Percentiles rank a stretch among this genome's conserved stretches.
phyloP scores from a whole-genome alignment of 2,329 filamentous ascomycete species.

The Fusarium torulosum region DNA sequence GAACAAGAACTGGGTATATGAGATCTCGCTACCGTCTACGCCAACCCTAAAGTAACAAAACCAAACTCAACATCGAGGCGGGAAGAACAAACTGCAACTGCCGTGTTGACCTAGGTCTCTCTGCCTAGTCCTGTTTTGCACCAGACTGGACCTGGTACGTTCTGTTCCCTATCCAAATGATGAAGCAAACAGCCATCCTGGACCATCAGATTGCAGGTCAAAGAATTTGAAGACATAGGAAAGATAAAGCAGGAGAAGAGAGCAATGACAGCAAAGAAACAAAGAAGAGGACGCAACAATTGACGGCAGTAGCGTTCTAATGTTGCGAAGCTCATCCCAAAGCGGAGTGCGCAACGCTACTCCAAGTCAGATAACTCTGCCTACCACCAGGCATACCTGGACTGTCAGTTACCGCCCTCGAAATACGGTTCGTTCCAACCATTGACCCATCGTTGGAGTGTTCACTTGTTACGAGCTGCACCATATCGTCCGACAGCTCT shows the following conservation, averaged over 20 bases:
- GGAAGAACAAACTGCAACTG: neutral
- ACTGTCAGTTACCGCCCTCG: constrained; percentile 49
- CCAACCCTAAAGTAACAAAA: constrained; percentile 12
- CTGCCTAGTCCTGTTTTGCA: constrained; percentile 38
- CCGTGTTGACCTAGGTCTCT: constrained; percentile 24
- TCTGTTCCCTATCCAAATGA: neutral
- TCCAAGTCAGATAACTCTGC: constrained; percentile 19
- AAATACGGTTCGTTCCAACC: constrained; percentile 45
- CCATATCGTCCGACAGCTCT: constrained; percentile 26
- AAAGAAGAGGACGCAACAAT: neutral
- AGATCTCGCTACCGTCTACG: constrained; percentile 11
- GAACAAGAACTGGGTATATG: constrained; percentile 32
- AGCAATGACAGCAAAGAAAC: neutral
- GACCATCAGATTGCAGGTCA: neutral
- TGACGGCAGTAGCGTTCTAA: neutral
- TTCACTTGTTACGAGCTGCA: constrained; percentile 38
- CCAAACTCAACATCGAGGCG: neutral
- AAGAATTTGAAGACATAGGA: constrained; percentile 2
- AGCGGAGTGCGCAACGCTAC: constrained; percentile 31
- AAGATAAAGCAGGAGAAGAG: neutral
- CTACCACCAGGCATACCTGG: constrained; percentile 9
- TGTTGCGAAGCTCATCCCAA: constrained; percentile 5
- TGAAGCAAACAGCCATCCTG: constrained; percentile 3
- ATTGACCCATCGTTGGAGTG: constrained; percentile 46
- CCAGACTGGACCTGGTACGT: constrained; percentile 36